These are phyloP conservation scores for Xylariaceae sp. DNA, from an alignment of 2,329 filamentous ascomycete species.

Conservation along the genomic window DNA sequence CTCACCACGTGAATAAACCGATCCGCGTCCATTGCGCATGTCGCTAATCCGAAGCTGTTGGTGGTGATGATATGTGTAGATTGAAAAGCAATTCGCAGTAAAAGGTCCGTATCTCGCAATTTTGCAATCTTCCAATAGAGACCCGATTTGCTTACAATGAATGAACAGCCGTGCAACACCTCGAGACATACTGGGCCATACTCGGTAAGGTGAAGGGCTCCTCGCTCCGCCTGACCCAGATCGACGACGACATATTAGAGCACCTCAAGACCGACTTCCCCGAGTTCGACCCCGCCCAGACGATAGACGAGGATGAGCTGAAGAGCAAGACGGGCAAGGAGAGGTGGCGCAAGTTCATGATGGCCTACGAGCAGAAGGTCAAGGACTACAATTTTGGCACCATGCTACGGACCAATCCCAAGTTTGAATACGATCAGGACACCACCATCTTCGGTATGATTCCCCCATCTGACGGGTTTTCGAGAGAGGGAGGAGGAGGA, in stretches of 20 bases:
- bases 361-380: constrained; percentile 87
- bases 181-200: constrained; percentile 95
- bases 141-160: no score
- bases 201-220: constrained; percentile 87
- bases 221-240: constrained; percentile 81
- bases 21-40: neutral
- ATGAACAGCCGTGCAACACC: constrained; percentile 84
- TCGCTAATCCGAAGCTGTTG: constrained; percentile 2
- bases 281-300: constrained; percentile 77
- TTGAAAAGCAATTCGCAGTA: constrained; percentile 98
- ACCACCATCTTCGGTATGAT: constrained; percentile 83
- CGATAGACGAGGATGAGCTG: constrained; percentile 88
- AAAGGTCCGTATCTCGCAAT: no score
- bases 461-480: neutral
- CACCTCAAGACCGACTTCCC: constrained; percentile 86
- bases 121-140: no score
- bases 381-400: constrained; percentile 98
- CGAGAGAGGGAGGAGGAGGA: constrained; percentile 20
- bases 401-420: constrained; percentile 74
- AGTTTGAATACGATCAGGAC: constrained; percentile 78
- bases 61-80: constrained; percentile 50
- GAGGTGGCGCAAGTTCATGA: constrained; percentile 91
- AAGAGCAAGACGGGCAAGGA: constrained; percentile 97
- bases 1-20: no score
- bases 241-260: constrained; percentile 90